Evolutionary conservation across 2,329 filamentous ascomycete species (phyloP), one percentile per base, ranked within the genome.

Genomic region (Lithohypha guttulata): DNA sequence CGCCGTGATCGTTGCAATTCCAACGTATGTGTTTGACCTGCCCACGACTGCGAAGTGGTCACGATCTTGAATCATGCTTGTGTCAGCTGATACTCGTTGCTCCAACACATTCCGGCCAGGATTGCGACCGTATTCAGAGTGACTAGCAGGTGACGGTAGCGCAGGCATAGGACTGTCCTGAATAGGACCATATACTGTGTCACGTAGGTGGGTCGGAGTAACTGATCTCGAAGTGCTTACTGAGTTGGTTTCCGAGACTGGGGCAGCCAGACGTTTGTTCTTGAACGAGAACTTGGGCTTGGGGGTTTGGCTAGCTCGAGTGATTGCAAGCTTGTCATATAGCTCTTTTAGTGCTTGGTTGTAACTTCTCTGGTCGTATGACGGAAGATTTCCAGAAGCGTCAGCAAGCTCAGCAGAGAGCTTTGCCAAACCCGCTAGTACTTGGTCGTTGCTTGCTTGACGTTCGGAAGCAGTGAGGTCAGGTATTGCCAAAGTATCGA

Each of bases 291-390:
- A 95, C 45, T 85, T 84, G 8, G 78, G 74, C 50, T 80, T 82
- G 6, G 86, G 84, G 0, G 76, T 75, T 38, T 84, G 72, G 15
- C 71, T 73, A 26, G 75, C 70, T 11, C 79, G 74, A 6, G 76
- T 78, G 42, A 79, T 73, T 51, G 82, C 79, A 17, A 95, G 69
- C 53, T 82, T 84, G 41, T 89, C 83, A 13, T 80, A 79, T 10
- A 95, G 66, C 11, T 72, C 71, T 66, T 91, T 93, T 60, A 95
- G 77, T 15, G 82, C 84, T 64, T 87, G 78, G 29, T 79, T 75
- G 55, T 94, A 96, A 17, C 81, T 80, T 51, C 84, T 77, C 58
- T 91, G 84, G 54, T 96, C 91, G 56, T 95, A 93, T 6, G 85
- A 77, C 2, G 91, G 86, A 11, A 94, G 75, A 50, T 80, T 85